phyloP scores from a whole-genome alignment of 1,284 basidiomycete species.

The Retiboletus flavoniger region DNA sequence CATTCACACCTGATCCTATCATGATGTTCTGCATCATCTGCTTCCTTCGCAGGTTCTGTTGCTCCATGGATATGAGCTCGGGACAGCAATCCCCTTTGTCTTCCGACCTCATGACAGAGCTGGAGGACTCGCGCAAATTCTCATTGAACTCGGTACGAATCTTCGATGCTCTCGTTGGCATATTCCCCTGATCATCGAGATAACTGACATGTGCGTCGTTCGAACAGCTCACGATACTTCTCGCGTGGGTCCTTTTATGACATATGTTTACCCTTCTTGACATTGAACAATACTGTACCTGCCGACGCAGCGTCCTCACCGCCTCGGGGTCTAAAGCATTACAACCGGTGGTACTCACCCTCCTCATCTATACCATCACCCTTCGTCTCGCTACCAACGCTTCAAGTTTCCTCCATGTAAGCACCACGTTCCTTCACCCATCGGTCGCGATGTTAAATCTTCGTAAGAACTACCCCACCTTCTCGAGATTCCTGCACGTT shows the following conservation, averaged over 20 bases:
- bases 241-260: constrained; percentile 9
- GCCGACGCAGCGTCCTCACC: constrained; percentile 7
- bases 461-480: not conserved
- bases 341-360: constrained; percentile 5
- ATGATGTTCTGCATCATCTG: constrained; percentile 2
- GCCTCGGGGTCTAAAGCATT: constrained; percentile 4
- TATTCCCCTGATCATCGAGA: too few species aligned
- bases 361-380: constrained; percentile 24
- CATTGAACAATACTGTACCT: too few species aligned
- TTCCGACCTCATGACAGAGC: too few species aligned
- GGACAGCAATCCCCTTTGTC: too few species aligned
- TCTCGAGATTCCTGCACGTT: constrained; percentile 17
- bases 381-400: constrained; percentile 13
- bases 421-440: not conserved
- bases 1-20: too few species aligned
- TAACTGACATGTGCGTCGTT: too few species aligned
- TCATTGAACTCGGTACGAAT: too few species aligned
- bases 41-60: not conserved
- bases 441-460: not conserved
- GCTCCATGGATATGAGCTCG: too few species aligned
- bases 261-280: too few species aligned
- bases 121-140: too few species aligned
- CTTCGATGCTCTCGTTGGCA: too few species aligned
- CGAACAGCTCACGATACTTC: constrained; percentile 2
- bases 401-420: constrained; percentile 11